Evolutionary conservation across 495 filamentous ascomycete species (phyloP).

Genomic region (Neurospora discreta): DNA sequence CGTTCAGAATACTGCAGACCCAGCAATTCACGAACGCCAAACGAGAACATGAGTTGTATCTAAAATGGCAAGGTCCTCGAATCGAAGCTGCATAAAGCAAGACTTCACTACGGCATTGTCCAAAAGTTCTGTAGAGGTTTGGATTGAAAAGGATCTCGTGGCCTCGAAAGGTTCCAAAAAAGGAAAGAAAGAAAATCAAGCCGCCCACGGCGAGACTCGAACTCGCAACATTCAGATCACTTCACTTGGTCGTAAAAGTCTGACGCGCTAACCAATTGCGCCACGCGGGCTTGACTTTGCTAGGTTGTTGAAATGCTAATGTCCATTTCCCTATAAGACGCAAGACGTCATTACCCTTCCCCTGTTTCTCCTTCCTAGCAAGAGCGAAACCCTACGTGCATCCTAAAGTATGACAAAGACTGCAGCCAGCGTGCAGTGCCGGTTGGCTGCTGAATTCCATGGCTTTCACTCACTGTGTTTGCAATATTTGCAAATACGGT

Average conservation of each 20-base stretch:
- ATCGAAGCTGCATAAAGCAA: too few relatives aligned
- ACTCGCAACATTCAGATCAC: slow-evolving; percentile 24
- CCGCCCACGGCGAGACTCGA: slow-evolving; percentile 23
- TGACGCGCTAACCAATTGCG: slow-evolving; percentile 24
- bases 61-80: background rate
- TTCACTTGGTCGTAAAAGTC: slow-evolving; percentile 14
- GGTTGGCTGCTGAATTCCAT: background rate
- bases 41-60: background rate
- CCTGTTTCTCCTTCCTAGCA: background rate
- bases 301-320: background rate
- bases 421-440: background rate
- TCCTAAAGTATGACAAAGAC: background rate
- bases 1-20: background rate
- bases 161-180: background rate
- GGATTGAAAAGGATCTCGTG: too few relatives aligned
- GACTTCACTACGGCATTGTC: too few relatives aligned
- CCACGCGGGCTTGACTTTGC: slow-evolving; percentile 10
- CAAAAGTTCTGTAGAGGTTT: too few relatives aligned
- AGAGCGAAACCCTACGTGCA: background rate
- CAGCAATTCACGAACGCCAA: background rate
- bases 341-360: background rate
- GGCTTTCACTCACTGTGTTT: background rate
- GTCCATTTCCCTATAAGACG: background rate
- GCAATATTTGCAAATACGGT: background rate
- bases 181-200: background rate